Percentiles rank a stretch among this genome's conserved stretches.
phyloP scores from a whole-genome alignment of 768 basidiomycete genomes.

The Solioccasus polychromus region DNA sequence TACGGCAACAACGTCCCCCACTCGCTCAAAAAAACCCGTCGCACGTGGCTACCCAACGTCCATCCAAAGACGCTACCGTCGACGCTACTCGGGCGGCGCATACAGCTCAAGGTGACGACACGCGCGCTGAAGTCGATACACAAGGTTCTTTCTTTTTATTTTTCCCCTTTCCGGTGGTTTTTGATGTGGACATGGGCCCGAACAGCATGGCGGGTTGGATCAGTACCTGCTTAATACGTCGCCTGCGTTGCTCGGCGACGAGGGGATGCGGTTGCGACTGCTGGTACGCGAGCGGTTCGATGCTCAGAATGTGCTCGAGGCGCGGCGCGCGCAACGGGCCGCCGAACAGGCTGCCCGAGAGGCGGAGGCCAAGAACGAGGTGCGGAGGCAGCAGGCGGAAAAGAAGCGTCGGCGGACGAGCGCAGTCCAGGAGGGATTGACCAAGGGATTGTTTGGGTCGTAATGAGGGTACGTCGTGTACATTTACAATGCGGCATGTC shows the following conservation, averaged over 20 bases:
- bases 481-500: no score
- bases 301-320: slow-evolving; percentile 17
- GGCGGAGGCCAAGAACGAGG: slow-evolving; percentile 6
- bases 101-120: slow-evolving; percentile 72
- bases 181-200: no score
- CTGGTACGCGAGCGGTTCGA: slow-evolving; percentile 34
- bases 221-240: slow-evolving; percentile 57
- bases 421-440: slow-evolving; percentile 8
- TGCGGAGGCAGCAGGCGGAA: slow-evolving; percentile 6
- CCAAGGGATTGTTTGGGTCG: no score
- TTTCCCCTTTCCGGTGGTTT: no score
- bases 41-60: slow-evolving; percentile 87
- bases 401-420: slow-evolving; percentile 1
- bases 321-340: slow-evolving; percentile 14
- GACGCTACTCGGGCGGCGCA: slow-evolving; percentile 52
- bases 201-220: slow-evolving; percentile 67
- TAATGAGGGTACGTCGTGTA: no score
- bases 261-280: slow-evolving; percentile 47
- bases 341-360: slow-evolving; percentile 22
- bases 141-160: slow-evolving; percentile 48
- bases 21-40: slow-evolving; percentile 83
- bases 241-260: slow-evolving; percentile 34
- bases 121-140: slow-evolving; percentile 78
- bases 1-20: slow-evolving; percentile 89
- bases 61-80: slow-evolving; percentile 74